These are phyloP conservation scores for Yamagishiella unicocca DNA, from an alignment of 139 green algal genomes.

Conservation along the genomic window DNA sequence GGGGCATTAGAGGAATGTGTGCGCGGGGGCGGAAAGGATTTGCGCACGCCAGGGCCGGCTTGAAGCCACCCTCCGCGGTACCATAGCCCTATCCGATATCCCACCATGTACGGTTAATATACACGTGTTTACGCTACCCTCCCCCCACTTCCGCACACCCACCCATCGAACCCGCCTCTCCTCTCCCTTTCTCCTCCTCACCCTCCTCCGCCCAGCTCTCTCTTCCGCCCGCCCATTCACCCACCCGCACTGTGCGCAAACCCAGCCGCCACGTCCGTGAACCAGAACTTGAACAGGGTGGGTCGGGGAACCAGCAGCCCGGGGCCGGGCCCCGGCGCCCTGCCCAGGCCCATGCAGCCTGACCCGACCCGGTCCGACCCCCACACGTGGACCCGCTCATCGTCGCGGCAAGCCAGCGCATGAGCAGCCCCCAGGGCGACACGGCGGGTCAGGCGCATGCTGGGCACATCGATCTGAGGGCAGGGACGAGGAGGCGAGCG, in stretches of 20 bases:
- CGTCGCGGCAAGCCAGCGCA: not conserved
- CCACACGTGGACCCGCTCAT: slow-evolving; percentile 18
- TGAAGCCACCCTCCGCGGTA: not conserved
- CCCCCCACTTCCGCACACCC: too few species aligned
- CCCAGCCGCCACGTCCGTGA: not conserved
- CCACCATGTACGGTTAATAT: too few species aligned
- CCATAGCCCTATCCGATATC: not conserved
- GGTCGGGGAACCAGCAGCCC: not conserved
- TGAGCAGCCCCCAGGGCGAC: not conserved
- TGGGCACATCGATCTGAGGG: not conserved
- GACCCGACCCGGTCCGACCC: not conserved
- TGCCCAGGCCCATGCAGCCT: not conserved
- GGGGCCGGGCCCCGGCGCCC: not conserved
- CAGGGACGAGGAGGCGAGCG: not conserved
- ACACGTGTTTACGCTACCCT: too few species aligned
- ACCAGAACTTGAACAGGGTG: not conserved
- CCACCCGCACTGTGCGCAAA: slow-evolving; percentile 1
- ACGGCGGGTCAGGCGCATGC: not conserved
- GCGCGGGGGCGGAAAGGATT: not conserved
- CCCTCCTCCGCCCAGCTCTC: not conserved
- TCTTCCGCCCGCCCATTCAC: not conserved
- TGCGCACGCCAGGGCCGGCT: not conserved
- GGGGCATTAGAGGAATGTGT: not conserved
- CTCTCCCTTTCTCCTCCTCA: not conserved
- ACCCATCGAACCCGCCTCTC: too few species aligned